Evolutionary conservation across 176 grass and related monocot species (phyloP).

Genomic region (Leersia perrieri): DNA sequence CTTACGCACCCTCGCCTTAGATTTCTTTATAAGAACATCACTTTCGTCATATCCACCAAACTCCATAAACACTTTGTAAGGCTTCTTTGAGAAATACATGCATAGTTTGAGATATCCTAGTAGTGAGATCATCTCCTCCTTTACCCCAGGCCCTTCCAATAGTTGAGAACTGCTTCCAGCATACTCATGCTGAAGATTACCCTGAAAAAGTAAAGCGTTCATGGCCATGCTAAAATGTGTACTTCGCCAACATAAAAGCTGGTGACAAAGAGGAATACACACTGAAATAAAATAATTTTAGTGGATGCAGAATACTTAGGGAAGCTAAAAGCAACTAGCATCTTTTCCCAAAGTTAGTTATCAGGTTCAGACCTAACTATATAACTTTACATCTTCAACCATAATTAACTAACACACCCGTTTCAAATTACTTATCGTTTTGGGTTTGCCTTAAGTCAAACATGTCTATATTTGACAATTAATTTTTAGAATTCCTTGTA

Average conservation of each 20-base stretch:
- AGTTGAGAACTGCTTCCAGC: slow-evolving; percentile 56
- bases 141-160: slow-evolving; percentile 51
- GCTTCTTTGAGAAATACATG: slow-evolving; percentile 95
- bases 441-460: too few relatives aligned
- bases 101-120: slow-evolving; percentile 67
- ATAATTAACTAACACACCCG: too few relatives aligned
- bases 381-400: too few relatives aligned
- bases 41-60: slow-evolving; percentile 50
- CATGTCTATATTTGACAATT: too few relatives aligned
- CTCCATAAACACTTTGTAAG: slow-evolving; percentile 74
- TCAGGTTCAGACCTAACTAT: slow-evolving; percentile 15
- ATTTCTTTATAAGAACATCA: slow-evolving; percentile 76
- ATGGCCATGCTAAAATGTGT: slow-evolving; percentile 11
- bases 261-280: not conserved
- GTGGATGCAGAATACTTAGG: slow-evolving; percentile 14
- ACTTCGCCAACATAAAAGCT: not conserved
- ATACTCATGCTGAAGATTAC: slow-evolving; percentile 89
- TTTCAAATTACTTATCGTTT: too few relatives aligned
- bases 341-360: slow-evolving; percentile 25
- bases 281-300: not conserved
- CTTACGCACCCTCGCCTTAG: slow-evolving; percentile 98
- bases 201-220: slow-evolving; percentile 48
- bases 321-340: slow-evolving; percentile 17
- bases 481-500: too few relatives aligned
- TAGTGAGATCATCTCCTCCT: slow-evolving; percentile 51